Conservation (phyloP, 2,329 filamentous ascomycete genomes). For the Neonectria magnoliae region DNA sequence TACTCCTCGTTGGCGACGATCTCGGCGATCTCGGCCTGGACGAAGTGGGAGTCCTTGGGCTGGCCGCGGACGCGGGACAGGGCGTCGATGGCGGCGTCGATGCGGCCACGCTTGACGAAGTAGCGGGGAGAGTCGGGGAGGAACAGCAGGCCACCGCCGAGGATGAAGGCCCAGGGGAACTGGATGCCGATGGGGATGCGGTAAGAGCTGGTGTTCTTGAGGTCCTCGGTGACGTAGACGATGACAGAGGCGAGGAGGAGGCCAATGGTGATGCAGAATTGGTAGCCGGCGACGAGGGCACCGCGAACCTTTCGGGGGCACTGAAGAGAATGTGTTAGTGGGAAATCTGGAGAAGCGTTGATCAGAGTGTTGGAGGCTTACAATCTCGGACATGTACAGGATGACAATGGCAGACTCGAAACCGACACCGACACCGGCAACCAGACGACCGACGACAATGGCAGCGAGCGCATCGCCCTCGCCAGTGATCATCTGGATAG, state of each 20-base stretch:
- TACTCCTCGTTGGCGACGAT: constrained; percentile 91
- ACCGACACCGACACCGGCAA: constrained; percentile 82
- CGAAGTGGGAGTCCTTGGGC: constrained; percentile 75
- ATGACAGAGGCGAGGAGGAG: constrained; percentile 30
- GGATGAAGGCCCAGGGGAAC: constrained; percentile 82
- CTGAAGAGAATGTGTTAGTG: constrained; percentile 22
- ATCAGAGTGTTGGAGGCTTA: constrained; percentile 43
- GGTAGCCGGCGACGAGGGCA: constrained; percentile 32
- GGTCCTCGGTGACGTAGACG: constrained; percentile 28
- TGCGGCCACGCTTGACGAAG: constrained; percentile 80
- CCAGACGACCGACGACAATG: constrained; percentile 77
- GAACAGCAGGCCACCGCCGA: constrained; percentile 75
- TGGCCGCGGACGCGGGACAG: constrained; percentile 80
- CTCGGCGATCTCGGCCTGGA: constrained; percentile 83
- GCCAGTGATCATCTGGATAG: constrained; percentile 70
- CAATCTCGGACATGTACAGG: constrained; percentile 88
- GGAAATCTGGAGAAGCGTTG: not conserved
- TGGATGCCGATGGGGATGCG: constrained; percentile 83
- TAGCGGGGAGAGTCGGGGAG: constrained; percentile 89
- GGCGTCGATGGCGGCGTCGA: constrained; percentile 70
- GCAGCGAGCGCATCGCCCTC: constrained; percentile 61
- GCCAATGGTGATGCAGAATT: constrained; percentile 36
- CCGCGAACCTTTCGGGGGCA: constrained; percentile 56
- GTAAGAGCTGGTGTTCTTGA: constrained; percentile 49
- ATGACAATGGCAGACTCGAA: constrained; percentile 85